Base-by-base conservation (phyloP, 768 basidiomycete genomes). In the Paxillus involutus region DNA sequence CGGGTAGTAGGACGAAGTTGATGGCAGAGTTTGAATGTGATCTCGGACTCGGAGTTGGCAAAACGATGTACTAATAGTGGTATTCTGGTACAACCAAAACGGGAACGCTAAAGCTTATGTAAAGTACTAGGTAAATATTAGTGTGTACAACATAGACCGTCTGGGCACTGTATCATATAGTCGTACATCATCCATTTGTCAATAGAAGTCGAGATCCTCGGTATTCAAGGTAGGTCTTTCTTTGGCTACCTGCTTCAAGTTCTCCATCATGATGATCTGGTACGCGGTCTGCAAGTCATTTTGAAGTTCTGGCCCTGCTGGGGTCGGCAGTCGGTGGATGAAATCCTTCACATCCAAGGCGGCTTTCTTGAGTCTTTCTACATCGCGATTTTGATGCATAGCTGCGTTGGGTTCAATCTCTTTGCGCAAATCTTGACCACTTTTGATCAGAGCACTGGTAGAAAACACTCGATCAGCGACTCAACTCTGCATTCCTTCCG, bases 261-360 rank as follows among this genome's bases (percentile, higher is more conserved):
- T 3, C 46, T 61, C 57, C 14, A 30, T 16, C 55, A 71, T 66
- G 35, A 79, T 75, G 1, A 74, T 66, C 36, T 71, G 70, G 46
- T 70, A 60, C 11, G 66, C 76, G 5, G 65, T 37, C 6, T 56
- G 47, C 11, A 78, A 55, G 19, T 74, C 63, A 0, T 43, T 32
- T n/a, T 55, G 29, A 32, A 70, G 44, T 12, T 66, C 71, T 19
- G 52, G 53, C 9, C 32, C 32, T 24, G 50, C 51, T 3, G 24
- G 13, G 16, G 52, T 56, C 7, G 68, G 71, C 32, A 73, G 56
- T 36, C 41, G 50, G 39, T 59, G 44, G 17, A 75, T 48, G 12
- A 78, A 53, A 29, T 58, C 47, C 44, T 67, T 62, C 10, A 73
- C 62, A 9, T 70, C 59, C 43, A 42, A 35, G 21, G 74, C 67